phyloP scores from a whole-genome alignment of 2,329 filamentous ascomycete genomes.

The Diplodia mutila region DNA sequence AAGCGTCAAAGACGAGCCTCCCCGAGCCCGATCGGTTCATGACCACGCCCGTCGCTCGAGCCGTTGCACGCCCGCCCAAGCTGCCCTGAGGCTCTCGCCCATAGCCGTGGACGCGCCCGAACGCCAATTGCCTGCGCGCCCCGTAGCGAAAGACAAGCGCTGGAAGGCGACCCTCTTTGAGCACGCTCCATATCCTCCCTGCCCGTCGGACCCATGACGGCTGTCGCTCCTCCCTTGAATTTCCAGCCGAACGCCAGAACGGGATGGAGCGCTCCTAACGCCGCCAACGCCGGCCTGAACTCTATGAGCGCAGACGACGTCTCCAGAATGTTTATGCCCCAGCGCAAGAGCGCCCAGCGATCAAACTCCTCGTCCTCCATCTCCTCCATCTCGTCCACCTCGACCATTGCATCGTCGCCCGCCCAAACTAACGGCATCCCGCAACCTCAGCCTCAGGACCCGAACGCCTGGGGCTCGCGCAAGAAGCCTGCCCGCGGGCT shows the following conservation, averaged over 20 bases:
- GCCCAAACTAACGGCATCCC: conserved; percentile 65
- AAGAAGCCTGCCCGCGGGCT: conserved; percentile 60
- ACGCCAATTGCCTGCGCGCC: conserved; percentile 20
- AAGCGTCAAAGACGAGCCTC: neutral
- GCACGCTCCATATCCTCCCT: conserved; percentile 15
- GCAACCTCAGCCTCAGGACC: conserved; percentile 34
- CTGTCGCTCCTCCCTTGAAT: conserved; percentile 66
- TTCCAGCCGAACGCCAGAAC: conserved; percentile 64
- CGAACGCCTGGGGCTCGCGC: conserved; percentile 47
- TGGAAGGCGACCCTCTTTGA: conserved; percentile 21
- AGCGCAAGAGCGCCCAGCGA: conserved; percentile 79
- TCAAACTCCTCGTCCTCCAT: conserved; percentile 91
- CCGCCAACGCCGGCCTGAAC: conserved; percentile 63
- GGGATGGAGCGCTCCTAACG: conserved; percentile 65
- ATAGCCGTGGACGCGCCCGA: conserved; percentile 5
- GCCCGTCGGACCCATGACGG: conserved; percentile 57
- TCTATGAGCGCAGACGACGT: conserved; percentile 83
- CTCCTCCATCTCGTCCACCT: conserved; percentile 65
- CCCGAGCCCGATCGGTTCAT: neutral
- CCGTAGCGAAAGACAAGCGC: conserved; percentile 15
- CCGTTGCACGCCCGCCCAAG: neutral
- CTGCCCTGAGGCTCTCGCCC: conserved; percentile 12
- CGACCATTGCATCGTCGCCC: conserved; percentile 66
- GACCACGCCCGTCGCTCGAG: neutral
- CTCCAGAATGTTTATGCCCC: conserved; percentile 82